Percentiles rank a stretch among this genome's conserved stretches.
Conservation (phyloP, 1,284 basidiomycete species). For the Fomitopsis schrenkii region DNA sequence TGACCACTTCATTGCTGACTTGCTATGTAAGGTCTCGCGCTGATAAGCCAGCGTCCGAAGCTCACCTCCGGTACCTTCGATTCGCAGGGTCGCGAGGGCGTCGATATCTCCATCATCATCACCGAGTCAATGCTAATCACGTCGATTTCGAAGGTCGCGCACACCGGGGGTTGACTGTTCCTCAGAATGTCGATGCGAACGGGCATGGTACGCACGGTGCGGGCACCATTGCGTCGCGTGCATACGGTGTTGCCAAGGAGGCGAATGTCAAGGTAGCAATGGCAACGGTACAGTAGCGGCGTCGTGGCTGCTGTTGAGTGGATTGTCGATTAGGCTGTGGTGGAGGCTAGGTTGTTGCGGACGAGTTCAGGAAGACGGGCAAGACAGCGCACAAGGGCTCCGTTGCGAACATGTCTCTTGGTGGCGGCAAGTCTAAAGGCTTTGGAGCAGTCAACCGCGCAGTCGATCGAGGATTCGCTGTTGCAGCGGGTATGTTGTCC, state of each 20-base stretch:
- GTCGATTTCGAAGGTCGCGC: constrained; percentile 71
- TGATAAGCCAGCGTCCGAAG: constrained; percentile 84
- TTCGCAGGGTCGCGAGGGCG: constrained; percentile 78
- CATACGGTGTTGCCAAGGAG: constrained; percentile 91
- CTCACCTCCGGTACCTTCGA: constrained; percentile 86
- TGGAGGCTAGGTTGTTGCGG: constrained; percentile 55
- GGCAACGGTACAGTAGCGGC: constrained; percentile 95
- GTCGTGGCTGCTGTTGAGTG: constrained; percentile 87
- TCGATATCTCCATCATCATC: constrained; percentile 67
- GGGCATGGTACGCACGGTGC: constrained; percentile 40
- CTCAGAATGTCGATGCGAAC: constrained; percentile 43
- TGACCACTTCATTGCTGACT: not conserved
- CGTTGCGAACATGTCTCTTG: constrained; percentile 97
- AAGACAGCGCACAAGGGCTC: constrained; percentile 71
- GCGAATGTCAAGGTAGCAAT: constrained; percentile 84
- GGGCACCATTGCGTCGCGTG: constrained; percentile 39
- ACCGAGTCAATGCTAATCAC: constrained; percentile 91
- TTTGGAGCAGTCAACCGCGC: constrained; percentile 85
- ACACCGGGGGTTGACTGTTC: constrained; percentile 40
- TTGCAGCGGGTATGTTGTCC: constrained; percentile 73
- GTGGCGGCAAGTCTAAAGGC: constrained; percentile 89
- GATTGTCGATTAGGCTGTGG: constrained; percentile 67
- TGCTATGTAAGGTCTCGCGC: constrained; percentile 77
- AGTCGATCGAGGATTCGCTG: constrained; percentile 85
- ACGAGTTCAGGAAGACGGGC: constrained; percentile 54